phyloP scores from a whole-genome alignment of 1,284 basidiomycete species.

The Tranzscheliella williamsii region DNA sequence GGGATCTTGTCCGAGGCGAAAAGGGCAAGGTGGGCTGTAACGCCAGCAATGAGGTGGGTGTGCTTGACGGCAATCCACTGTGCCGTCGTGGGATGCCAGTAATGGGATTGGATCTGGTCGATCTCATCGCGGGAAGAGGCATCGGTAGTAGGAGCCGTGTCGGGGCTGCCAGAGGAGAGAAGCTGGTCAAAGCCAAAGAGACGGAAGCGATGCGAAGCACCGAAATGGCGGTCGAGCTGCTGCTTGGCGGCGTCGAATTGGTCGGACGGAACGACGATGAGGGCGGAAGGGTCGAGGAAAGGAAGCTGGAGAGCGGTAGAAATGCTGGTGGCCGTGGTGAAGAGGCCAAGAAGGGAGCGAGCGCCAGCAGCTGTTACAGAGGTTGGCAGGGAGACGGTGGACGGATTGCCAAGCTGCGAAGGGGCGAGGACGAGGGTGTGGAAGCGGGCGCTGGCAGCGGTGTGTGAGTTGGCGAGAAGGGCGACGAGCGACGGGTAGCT shows the following conservation, averaged over 20 bases:
- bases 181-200: slow-evolving; percentile 30
- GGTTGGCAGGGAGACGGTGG: slow-evolving; percentile 9
- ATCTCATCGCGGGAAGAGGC: slow-evolving; percentile 9
- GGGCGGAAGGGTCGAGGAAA: slow-evolving; percentile 27
- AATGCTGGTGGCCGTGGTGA: slow-evolving; percentile 33
- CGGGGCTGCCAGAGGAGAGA: slow-evolving; percentile 20
- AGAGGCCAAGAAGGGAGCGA: slow-evolving; percentile 24
- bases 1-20: slow-evolving; percentile 55
- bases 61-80: slow-evolving; percentile 45
- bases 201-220: slow-evolving; percentile 27
- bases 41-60: slow-evolving; percentile 40
- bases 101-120: slow-evolving; percentile 37
- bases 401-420: slow-evolving; percentile 4
- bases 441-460: slow-evolving; percentile 25
- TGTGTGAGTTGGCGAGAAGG: slow-evolving; percentile 31
- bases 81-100: slow-evolving; percentile 32
- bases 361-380: slow-evolving; percentile 12
- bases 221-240: slow-evolving; percentile 8
- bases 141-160: slow-evolving; percentile 6
- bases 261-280: slow-evolving; percentile 30
- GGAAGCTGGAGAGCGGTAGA: slow-evolving; percentile 13
- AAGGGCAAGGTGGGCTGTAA: slow-evolving; percentile 46
- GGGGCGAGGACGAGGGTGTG: slow-evolving; percentile 32
- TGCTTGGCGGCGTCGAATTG: slow-evolving; percentile 17
- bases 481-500: slow-evolving; percentile 30